Evolutionary conservation across 495 filamentous ascomycete genomes (phyloP).

Genomic region (Baudoinia panamericana): DNA sequence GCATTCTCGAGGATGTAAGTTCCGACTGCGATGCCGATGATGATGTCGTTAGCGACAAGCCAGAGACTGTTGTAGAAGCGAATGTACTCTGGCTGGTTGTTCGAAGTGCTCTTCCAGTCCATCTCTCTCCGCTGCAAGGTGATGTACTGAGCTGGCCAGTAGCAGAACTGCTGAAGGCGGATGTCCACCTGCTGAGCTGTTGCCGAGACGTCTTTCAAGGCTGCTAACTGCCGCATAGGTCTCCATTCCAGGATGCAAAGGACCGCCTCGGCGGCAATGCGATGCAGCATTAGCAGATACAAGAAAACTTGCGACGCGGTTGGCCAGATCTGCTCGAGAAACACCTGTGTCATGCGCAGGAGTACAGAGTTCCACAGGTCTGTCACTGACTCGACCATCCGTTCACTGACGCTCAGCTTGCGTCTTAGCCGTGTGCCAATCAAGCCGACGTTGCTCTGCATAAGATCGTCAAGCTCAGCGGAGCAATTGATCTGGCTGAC

Average conservation of each 20-base stretch:
- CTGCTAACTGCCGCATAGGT: constrained; percentile 59
- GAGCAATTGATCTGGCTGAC: constrained; percentile 95
- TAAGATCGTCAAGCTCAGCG: constrained; percentile 67
- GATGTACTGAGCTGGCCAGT: constrained; percentile 94
- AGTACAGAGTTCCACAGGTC: constrained; percentile 65
- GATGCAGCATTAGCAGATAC: constrained; percentile 63
- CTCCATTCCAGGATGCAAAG: constrained; percentile 80
- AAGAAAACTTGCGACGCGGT: constrained; percentile 61
- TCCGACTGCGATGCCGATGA: constrained; percentile 91
- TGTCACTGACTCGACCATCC: constrained; percentile 85
- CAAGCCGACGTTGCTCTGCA: constrained; percentile 75
- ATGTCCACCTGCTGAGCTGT: constrained; percentile 99
- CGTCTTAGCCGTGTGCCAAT: constrained; percentile 69
- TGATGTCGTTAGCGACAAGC: constrained; percentile 97
- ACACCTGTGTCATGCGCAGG: constrained; percentile 53
- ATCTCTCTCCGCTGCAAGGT: constrained; percentile 76
- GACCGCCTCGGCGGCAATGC: constrained; percentile 66
- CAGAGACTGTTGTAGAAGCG: constrained; percentile 98
- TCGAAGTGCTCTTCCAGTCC: constrained; percentile 92
- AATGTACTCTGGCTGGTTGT: constrained; percentile 94
- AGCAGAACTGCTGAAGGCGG: constrained; percentile 94
- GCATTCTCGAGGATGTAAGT: constrained; percentile 96
- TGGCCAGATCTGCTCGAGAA: constrained; percentile 67
- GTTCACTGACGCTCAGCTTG: constrained; percentile 81
- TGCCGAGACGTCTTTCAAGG: constrained; percentile 88